Conservation (phyloP, 2,329 filamentous ascomycete genomes). For the Xylaria sp. region DNA sequence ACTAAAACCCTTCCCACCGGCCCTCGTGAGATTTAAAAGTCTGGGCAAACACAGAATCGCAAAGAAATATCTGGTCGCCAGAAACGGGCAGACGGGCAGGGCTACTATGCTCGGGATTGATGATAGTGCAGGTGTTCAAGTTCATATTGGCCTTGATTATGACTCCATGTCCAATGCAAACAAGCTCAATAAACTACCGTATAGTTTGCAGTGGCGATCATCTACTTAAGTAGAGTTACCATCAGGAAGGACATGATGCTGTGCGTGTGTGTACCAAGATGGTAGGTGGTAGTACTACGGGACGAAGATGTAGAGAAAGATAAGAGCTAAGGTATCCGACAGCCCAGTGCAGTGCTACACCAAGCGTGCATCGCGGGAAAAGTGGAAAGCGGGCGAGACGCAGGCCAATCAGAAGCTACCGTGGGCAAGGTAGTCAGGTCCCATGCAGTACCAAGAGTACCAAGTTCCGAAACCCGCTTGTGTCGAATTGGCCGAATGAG, state of each 20-base stretch:
- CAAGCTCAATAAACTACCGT: constrained; percentile 22
- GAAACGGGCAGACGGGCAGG: neutral
- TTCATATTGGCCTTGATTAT: neutral
- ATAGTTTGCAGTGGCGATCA: neutral
- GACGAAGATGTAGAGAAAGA: constrained; percentile 4
- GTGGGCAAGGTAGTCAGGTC: constrained; percentile 4
- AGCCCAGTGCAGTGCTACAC: constrained; percentile 12
- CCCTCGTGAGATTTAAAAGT: neutral
- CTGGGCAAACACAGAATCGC: neutral
- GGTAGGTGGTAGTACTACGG: constrained; percentile 25
- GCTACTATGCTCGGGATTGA: neutral
- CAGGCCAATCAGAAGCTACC: constrained; percentile 10
- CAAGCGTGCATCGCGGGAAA: constrained; percentile 6
- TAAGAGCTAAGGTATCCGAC: constrained; percentile 14
- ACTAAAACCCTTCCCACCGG: neutral
- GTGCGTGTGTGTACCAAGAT: constrained; percentile 22
- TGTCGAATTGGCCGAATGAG: constrained; percentile 20
- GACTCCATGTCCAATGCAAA: constrained; percentile 5
- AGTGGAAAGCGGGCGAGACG: neutral
- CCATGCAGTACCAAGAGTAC: neutral
- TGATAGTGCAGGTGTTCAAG: neutral
- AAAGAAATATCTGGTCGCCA: neutral
- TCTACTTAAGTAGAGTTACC: neutral
- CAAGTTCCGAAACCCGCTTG: constrained; percentile 34
- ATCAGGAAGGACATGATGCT: constrained; percentile 5